A percentile compares a stretch with the other conserved stretches of the same genome.
These are phyloP conservation scores for Trypanosoma rangeli DNA, from an alignment of 208 protist genomes.

Conservation along the genomic window DNA sequence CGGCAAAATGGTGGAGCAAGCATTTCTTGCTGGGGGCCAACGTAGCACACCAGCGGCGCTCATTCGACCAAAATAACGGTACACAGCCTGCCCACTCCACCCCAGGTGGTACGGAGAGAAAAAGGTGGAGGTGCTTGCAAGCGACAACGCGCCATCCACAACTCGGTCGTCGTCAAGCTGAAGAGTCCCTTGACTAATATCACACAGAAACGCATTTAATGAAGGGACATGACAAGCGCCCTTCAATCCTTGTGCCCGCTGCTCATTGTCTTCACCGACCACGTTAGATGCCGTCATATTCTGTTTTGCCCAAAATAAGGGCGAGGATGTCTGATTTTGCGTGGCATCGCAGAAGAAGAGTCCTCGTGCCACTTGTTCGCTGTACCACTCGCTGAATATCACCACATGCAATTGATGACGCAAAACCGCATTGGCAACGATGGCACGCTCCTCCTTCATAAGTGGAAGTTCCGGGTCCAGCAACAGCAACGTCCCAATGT, in stretches of 20 bases:
- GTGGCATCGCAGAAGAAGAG: constrained; percentile 13
- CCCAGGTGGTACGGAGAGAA: neutral
- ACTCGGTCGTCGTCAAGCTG: constrained; percentile 23
- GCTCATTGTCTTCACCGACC: neutral
- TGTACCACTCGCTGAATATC: constrained; percentile 57
- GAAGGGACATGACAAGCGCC: constrained; percentile 53
- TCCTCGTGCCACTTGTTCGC: constrained; percentile 16
- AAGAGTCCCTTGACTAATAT: constrained; percentile 16
- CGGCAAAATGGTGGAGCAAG: neutral
- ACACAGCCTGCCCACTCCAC: neutral
- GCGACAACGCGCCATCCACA: constrained; percentile 24
- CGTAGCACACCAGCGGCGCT: constrained; percentile 16
- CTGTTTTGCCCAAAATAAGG: neutral
- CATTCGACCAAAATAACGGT: constrained; percentile 14
- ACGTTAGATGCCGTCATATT: neutral
- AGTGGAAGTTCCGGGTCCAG: constrained; percentile 51
- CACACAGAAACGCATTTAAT: constrained; percentile 38
- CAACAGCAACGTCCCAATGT: constrained; percentile 42
- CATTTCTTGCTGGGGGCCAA: neutral
- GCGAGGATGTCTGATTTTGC: constrained; percentile 4
- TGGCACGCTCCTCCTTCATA: constrained; percentile 21
- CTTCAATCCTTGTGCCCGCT: constrained; percentile 11
- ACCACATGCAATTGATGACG: constrained; percentile 38
- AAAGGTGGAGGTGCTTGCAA: neutral
- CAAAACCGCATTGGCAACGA: constrained; percentile 32